phyloP scores from a whole-genome alignment of 2,329 filamentous ascomycete species.

The Emmonsiellopsis sp. region DNA sequence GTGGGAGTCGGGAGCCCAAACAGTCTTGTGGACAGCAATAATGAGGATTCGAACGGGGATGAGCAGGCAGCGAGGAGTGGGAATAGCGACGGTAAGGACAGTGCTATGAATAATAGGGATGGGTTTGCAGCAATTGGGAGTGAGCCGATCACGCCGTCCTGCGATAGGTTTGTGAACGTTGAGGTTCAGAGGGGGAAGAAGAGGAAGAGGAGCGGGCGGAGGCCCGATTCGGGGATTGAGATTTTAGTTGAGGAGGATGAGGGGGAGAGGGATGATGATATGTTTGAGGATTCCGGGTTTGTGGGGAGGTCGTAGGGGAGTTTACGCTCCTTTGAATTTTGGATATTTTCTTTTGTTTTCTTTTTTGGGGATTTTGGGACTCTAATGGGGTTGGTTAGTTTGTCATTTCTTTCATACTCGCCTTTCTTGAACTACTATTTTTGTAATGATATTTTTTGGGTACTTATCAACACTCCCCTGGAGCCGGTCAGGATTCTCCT shows the following conservation, averaged over 20 bases:
- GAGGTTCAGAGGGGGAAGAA: constrained; percentile 31
- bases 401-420: neutral
- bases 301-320: neutral
- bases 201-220: constrained; percentile 17
- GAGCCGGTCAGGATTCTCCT: no score
- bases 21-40: constrained; percentile 18
- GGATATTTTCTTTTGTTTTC: neutral
- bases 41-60: constrained; percentile 17
- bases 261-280: constrained; percentile 7
- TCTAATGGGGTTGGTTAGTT: neutral
- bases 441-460: neutral
- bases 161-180: constrained; percentile 35
- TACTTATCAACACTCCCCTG: no score
- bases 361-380: neutral
- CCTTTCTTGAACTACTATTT: neutral
- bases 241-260: constrained; percentile 27
- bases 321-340: neutral
- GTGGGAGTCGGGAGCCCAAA: constrained; percentile 4
- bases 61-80: neutral
- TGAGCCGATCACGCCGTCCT: constrained; percentile 36
- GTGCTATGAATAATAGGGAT: neutral
- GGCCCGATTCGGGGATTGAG: constrained; percentile 33
- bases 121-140: constrained; percentile 18
- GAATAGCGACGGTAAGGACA: constrained; percentile 12
- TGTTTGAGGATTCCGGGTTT: neutral